phyloP scores from a whole-genome alignment of 352 stramenopile species.

The Pythium rishiriense region DNA sequence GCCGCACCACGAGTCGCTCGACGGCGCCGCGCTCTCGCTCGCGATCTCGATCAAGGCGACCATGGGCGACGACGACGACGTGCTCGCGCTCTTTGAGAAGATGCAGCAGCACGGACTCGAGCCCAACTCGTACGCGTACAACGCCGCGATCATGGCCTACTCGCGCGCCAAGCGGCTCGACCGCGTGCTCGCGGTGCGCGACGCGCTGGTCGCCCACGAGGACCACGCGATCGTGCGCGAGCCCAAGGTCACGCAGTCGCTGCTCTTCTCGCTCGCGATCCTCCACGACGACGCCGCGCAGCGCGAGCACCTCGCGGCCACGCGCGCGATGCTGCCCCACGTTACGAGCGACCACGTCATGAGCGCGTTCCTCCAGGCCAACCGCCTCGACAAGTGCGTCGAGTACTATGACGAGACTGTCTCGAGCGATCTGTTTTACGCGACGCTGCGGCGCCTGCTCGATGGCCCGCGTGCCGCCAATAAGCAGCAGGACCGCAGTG shows the following conservation, averaged over 20 bases:
- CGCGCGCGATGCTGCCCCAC: conserved; percentile 42
- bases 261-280: conserved; percentile 69
- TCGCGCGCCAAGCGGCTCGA: conserved; percentile 54
- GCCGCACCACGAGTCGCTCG: conserved; percentile 28
- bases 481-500: conserved; percentile 6
- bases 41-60: conserved; percentile 80
- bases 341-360: conserved; percentile 46
- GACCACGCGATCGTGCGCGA: conserved; percentile 35
- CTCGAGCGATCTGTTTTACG: conserved; percentile 32
- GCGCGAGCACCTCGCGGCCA: conserved; percentile 24
- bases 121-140: conserved; percentile 79
- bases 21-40: conserved; percentile 71
- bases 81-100: conserved; percentile 72
- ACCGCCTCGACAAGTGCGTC: conserved; percentile 44
- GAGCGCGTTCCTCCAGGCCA: conserved; percentile 35
- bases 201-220: conserved; percentile 25
- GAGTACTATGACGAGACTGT: conserved; percentile 49
- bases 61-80: conserved; percentile 69
- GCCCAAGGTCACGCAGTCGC: conserved; percentile 53
- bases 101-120: conserved; percentile 58
- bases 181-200: conserved; percentile 56
- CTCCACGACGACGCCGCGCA: conserved; percentile 45
- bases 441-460: conserved; percentile 43
- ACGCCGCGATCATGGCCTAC: conserved; percentile 72
- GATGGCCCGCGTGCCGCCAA: conserved; percentile 8